A percentile compares a stretch with the other conserved stretches of the same genome.
Conservation (phyloP, 163 green algal species). For the Scenedesmus sp. region DNA sequence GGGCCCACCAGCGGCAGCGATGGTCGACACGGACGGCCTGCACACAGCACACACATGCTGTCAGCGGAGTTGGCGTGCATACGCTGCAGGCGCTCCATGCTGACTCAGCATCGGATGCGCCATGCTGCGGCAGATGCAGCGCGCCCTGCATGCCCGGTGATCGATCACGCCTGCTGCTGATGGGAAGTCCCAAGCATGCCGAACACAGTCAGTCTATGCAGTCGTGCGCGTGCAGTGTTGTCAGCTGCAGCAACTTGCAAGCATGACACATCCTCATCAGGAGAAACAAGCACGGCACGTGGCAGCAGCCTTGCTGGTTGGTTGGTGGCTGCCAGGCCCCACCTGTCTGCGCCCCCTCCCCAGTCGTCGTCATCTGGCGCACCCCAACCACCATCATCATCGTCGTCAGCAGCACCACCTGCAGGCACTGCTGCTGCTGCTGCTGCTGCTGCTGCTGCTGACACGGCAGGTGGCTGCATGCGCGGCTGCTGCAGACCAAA, state of each 20-base stretch:
- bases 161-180: no score
- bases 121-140: no score
- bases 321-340: background rate
- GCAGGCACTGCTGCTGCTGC: no score
- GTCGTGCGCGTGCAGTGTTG: no score
- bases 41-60: background rate
- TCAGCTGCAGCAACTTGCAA: no score
- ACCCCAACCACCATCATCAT: slow-evolving; percentile 48
- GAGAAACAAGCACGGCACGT: background rate
- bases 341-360: background rate
- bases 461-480: background rate
- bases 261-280: no score
- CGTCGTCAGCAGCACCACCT: background rate
- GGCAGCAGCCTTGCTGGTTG: no score
- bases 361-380: slow-evolving; percentile 35
- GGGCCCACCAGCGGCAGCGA: background rate
- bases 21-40: background rate
- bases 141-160: no score
- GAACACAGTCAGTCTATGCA: no score
- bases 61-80: background rate
- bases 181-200: no score
- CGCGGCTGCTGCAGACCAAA: background rate
- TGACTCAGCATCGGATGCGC: no score
- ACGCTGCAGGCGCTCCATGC: no score
- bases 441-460: background rate